Conservation (phyloP, 768 basidiomycete genomes). For the Plicaturopsis crispa region DNA sequence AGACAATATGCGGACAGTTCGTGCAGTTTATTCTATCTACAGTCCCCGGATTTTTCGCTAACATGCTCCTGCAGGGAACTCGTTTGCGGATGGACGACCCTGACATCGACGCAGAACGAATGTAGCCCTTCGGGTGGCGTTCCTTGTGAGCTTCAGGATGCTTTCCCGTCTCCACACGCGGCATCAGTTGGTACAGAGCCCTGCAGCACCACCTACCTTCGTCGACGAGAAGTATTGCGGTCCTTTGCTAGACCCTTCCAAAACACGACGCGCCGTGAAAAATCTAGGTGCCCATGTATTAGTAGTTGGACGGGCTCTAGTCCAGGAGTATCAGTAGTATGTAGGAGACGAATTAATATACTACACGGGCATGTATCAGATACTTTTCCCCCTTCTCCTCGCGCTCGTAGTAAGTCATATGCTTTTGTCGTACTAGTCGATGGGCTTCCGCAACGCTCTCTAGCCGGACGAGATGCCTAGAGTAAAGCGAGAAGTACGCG, state of each 20-base stretch:
- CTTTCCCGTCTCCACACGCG: no score
- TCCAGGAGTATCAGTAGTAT: no score
- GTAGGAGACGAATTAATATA: constrained; percentile 30
- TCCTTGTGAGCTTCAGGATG: constrained; percentile 15
- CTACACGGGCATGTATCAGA: constrained; percentile 37
- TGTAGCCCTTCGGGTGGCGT: constrained; percentile 35
- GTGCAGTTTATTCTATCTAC: constrained; percentile 16
- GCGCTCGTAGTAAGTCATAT: constrained; percentile 44
- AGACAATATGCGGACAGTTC: constrained; percentile 47
- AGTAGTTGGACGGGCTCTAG: no score
- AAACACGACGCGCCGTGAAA: constrained; percentile 13
- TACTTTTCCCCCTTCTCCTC: constrained; percentile 29
- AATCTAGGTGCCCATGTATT: constrained; percentile 11
- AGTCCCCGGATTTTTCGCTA: constrained; percentile 4
- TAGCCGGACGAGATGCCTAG: constrained; percentile 51
- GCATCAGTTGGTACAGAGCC: no score
- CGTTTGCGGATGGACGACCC: constrained; percentile 59
- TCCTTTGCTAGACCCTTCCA: neutral
- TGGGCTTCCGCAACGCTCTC: constrained; percentile 59
- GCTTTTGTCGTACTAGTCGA: constrained; percentile 52
- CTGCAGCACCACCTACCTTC: no score
- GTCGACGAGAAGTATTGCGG: no score
- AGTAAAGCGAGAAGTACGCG: constrained; percentile 33
- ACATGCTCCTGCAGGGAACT: constrained; percentile 33
- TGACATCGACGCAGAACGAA: constrained; percentile 61